These are phyloP conservation scores for Alternaria longipes DNA, from an alignment of 2,329 filamentous ascomycete species.

Conservation along the genomic window DNA sequence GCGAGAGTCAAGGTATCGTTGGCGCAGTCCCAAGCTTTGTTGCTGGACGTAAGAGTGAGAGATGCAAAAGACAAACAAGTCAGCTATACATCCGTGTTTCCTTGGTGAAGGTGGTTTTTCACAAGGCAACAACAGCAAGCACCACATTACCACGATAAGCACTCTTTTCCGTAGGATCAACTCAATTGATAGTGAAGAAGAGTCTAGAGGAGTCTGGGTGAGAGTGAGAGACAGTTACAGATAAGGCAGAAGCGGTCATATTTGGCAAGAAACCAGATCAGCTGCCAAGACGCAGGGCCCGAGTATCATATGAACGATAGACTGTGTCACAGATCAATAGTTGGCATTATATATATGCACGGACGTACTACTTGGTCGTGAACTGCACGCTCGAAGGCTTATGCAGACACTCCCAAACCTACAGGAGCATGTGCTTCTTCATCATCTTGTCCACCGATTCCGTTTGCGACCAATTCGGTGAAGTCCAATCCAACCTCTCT, in stretches of 20 bases:
- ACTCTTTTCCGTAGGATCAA: neutral
- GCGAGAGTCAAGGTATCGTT: neutral
- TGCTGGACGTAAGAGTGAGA: constrained; percentile 6
- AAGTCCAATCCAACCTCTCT: constrained; percentile 92
- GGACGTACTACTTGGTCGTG: neutral
- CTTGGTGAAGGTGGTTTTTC: constrained; percentile 20
- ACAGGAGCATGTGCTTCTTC: constrained; percentile 18
- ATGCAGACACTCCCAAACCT: constrained; percentile 38
- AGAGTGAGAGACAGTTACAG: constrained; percentile 9
- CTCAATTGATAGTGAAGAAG: constrained; percentile 1
- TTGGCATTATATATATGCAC: neutral
- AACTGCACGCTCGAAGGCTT: neutral
- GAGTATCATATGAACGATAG: neutral
- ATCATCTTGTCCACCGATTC: constrained; percentile 22
- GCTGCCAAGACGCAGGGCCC: neutral
- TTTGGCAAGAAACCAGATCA: neutral
- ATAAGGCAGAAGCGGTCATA: neutral
- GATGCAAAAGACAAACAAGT: constrained; percentile 8
- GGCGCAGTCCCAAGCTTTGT: too few relatives aligned
- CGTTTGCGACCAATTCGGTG: constrained; percentile 74
- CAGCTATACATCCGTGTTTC: neutral
- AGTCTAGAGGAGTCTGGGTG: constrained; percentile 19
- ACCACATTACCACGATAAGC: constrained; percentile 21
- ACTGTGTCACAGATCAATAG: neutral
- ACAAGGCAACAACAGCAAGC: constrained; percentile 13